Base-by-base conservation (phyloP, 2,329 filamentous ascomycete genomes). In the Domatiomyces catenatus region DNA sequence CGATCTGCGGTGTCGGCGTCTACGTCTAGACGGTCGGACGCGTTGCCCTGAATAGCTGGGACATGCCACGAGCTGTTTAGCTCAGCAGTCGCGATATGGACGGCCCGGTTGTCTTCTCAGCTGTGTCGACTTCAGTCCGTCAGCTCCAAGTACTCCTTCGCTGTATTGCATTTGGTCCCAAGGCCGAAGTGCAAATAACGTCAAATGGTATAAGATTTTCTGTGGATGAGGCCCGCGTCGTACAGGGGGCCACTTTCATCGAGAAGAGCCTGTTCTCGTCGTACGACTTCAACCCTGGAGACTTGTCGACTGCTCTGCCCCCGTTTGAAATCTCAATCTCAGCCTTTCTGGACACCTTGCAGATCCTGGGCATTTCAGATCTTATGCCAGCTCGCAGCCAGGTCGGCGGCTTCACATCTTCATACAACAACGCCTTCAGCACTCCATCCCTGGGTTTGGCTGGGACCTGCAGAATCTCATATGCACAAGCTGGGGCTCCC, bases 1-100 rank as follows among this genome's bases (percentile, higher is more conserved):
- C 95, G 84, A 96, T 98, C 71, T 98, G 92, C 71, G 92, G 89
- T 54, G 92, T 92, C 66, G 92, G 92, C 67, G 92, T 98, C 65
- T 96, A 98, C 81, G 87, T 98, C 68, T 98, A 79, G 70, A 48
- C 6, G 26, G 12, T 22, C 46, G n/a, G 44, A 47, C 46, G 52
- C 49, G 48, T 54, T 42, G 12, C 50, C 51, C 19, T 47, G 42
- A 26, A 28, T 36, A 20, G 44, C 44, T 32, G 42, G 46, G 48
- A 55, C 44, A 46, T 17, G 43, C 15, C 10, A 39, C 10, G 48
- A 48, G 36, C 44, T 48, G 46, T 12, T 18, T 32, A 50, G 22
- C 5, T 22, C 44, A 42, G 19, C n/a, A 48, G 43, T 48, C 17
- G 32, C 24, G 44, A 18, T 8, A 60, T 59, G 49, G 58, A 62